Evolutionary conservation across 202 grass and related monocot species (phyloP), one percentile per base, ranked within the genome.

Genomic region (Carex arenaria): DNA sequence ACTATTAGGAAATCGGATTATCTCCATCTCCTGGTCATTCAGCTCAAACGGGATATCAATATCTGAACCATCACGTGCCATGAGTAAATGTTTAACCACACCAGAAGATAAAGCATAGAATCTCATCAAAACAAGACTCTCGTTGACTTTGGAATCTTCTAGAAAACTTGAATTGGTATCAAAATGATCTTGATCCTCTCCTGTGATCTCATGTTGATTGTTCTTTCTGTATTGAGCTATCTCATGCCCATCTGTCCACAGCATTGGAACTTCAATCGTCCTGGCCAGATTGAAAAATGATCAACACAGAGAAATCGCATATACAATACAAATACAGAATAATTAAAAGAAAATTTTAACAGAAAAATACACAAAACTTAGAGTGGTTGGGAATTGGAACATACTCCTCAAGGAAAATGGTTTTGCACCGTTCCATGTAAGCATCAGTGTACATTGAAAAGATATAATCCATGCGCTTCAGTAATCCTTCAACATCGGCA

Each of bases 111-210:
- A 51, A 4, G 92, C 90, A 75, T 93, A 97, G 81, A 97, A 97
- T 63, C 92, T 97, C 94, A 97, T 93, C 26, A 97, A 75, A 60
- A 97, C 77, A 53, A 97, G 88, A 61, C 94, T 94, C 60, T 97
- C 92, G 18, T 68, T 94, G 69, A 97, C 94, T 91, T 93, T 94
- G 18, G 92, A 91, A 73, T 94, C 89, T 68, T 97, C 94, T 81
- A 93, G 66, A 55, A 36, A 15, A 64, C 32, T 64, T 7, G 19
- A 47, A 17, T 11, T 59, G 34, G n/a, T 65, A 32, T 93, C 87
- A 72, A 88, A 40, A 1, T 70, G 23, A 49, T 79, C 78, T 65
- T 83, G 68, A 26, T 86, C 53, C 73, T 85, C 88, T 49, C 82
- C 22, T 5, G 3, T 65, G 10, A 86, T 77, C 82, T 83, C 84